Evolutionary conservation across 2,329 filamentous ascomycete species (phyloP), one percentile per base, ranked within the genome.

Genomic region (Pseudophaeomoniella oleicola): DNA sequence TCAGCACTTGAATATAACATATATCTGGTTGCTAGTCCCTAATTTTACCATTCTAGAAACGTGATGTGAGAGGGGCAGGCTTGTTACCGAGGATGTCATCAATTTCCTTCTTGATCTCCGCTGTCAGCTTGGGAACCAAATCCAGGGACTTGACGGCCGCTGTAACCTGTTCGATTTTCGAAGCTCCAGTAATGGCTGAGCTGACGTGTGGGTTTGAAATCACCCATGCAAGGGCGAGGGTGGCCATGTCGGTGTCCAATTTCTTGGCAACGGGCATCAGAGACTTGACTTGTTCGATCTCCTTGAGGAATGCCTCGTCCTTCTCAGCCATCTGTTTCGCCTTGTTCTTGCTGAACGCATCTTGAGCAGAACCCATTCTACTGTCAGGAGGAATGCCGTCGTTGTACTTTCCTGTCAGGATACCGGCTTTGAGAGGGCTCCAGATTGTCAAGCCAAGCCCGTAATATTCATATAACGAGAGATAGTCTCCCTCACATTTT

Each of bases 371-470:
- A 10, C 67, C 67, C 37, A 78, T 64, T 17, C 77, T 63, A n/a
- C 70, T 74, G 42, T 69, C 68, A 3, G 67, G 58, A 2, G 75
- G 73, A 30, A 78, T 68, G 17, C 71, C 72, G 45, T 77, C 60
- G 49, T 73, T 75, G 56, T 81, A 81, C 56, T 81, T 81, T 22
- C 77, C 77, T 2, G 73, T 75, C 41, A 81, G 57, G 42, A 81
- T 64, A 5, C 78, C 77, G 40, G 60, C 58, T 42, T 69, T 67
- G 30, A 82, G 56, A 2, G 77, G 77, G 5, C 67, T 73, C 58
- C 72, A 81, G 37, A 71, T 69, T 16, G 77, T 80, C 33, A 81
- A 58, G 2, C 76, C 75, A 3, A 76, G 61, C 3, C 74, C 72
- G 37, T 65, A 62, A 40, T 77, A 66, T 34, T 68, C 61, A 56